These are phyloP conservation scores for Candida sakaeoensis DNA, from an alignment of 805 yeast genomes.

Conservation along the genomic window DNA sequence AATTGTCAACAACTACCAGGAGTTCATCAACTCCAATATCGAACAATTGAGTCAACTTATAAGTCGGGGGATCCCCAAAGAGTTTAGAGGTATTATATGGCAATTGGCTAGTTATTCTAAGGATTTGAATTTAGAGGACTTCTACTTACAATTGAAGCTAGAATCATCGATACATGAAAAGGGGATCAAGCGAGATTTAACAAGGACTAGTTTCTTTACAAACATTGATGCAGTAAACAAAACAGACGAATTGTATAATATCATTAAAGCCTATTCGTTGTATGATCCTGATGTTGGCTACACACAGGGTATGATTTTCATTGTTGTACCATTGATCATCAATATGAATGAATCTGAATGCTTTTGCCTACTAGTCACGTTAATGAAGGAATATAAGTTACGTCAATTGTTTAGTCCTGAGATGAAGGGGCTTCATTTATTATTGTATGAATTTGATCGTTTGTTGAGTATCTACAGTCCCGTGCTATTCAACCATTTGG, in stretches of 20 bases:
- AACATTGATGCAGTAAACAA: conserved; percentile 51
- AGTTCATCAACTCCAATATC: conserved; percentile 60
- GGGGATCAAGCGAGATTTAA: conserved; percentile 74
- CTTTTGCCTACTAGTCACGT: conserved; percentile 70
- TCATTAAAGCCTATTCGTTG: conserved; percentile 79
- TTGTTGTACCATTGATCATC: conserved; percentile 78
- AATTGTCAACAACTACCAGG: conserved; percentile 74
- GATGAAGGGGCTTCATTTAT: conserved; percentile 88
- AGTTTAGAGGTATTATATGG: conserved; percentile 88
- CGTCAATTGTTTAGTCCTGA: conserved; percentile 77
- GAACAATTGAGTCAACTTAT: conserved; percentile 58
- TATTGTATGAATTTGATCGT: conserved; percentile 87
- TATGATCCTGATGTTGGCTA: conserved; percentile 94
- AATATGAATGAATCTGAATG: conserved; percentile 82
- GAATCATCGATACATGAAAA: conserved; percentile 62
- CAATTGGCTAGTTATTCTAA: conserved; percentile 82
- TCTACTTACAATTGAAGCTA: conserved; percentile 48
- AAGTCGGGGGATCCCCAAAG: conserved; percentile 76
- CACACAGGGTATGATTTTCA: conserved; percentile 97
- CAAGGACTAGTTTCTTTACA: conserved; percentile 80
- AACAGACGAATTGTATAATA: conserved; percentile 61
- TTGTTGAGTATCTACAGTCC: conserved; percentile 77
- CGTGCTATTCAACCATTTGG: conserved; percentile 65
- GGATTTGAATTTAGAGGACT: conserved; percentile 56
- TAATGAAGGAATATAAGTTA: conserved; percentile 84